Evolutionary conservation across 1,284 basidiomycete species (phyloP).

Genomic region (Boletellus dicymbophilus): DNA sequence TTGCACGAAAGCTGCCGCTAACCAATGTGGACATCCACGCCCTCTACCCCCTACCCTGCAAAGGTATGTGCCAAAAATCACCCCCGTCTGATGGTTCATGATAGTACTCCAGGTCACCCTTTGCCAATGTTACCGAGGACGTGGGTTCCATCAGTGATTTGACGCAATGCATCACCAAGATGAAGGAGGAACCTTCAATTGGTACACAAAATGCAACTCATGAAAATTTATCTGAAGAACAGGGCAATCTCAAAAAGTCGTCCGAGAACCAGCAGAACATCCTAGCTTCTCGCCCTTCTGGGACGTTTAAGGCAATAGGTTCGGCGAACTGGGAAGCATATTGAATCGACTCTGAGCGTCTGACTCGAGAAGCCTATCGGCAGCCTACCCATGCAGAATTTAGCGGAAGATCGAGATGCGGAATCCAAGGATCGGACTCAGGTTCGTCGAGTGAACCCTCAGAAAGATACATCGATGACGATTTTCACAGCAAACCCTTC

Average conservation of each 20-base stretch:
- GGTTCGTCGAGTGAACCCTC: constrained; percentile 16
- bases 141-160: constrained; percentile 4
- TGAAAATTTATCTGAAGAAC: constrained; percentile 5
- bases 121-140: neutral
- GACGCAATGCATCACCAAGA: constrained; percentile 10
- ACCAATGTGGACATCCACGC: neutral
- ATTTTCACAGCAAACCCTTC: constrained; percentile 6
- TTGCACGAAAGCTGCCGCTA: constrained; percentile 9
- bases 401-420: neutral
- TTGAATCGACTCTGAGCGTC: neutral
- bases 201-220: neutral
- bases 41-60: neutral
- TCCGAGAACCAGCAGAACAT: constrained; percentile 3
- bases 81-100: constrained; percentile 3
- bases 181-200: neutral
- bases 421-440: constrained; percentile 19
- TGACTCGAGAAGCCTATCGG: constrained; percentile 6
- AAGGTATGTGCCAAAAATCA: constrained; percentile 12
- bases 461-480: neutral
- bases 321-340: constrained; percentile 2
- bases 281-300: constrained; percentile 10
- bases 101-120: neutral
- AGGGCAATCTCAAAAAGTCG: neutral
- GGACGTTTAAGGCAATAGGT: neutral
- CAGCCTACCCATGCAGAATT: constrained; percentile 10